Percentiles rank a stretch among this genome's conserved stretches.
Evolutionary conservation across 495 filamentous ascomycete species (phyloP).

Genomic region (Xylaria curta): DNA sequence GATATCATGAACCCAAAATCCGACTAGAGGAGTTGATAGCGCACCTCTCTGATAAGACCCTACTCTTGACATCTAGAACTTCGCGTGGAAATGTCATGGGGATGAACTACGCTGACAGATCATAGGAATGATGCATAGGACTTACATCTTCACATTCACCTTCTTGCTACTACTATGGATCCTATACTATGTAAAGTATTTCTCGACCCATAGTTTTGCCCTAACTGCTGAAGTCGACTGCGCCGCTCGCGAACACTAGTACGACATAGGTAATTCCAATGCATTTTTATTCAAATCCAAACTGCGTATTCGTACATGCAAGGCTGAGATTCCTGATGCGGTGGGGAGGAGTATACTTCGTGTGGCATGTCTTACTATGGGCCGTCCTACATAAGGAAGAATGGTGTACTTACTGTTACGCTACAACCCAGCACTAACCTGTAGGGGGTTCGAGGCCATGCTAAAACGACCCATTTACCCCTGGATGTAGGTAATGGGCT

Average conservation of each 20-base stretch:
- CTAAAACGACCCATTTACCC: not conserved
- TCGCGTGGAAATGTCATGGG: not conserved
- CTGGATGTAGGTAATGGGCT: slow-evolving; percentile 6
- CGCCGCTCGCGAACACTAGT: not conserved
- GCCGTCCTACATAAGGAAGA: not conserved
- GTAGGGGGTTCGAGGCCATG: not conserved
- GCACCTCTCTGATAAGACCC: not conserved
- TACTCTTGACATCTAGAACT: not conserved
- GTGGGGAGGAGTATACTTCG: not conserved
- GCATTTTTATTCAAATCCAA: not conserved
- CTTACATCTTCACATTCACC: not conserved
- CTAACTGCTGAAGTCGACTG: not conserved
- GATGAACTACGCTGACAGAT: not conserved
- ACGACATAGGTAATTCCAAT: not conserved
- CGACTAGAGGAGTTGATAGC: not conserved
- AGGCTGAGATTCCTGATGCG: not conserved
- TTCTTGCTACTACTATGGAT: not conserved
- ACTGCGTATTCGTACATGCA: not conserved
- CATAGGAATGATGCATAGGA: not conserved
- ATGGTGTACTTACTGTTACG: not conserved
- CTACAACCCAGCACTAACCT: not conserved
- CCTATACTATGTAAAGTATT: not conserved
- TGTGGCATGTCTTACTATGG: not conserved
- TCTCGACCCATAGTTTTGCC: not conserved
- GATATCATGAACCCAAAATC: not conserved